Evolutionary conservation across 768 basidiomycete genomes (phyloP).

Genomic region (Pholiota conissans): DNA sequence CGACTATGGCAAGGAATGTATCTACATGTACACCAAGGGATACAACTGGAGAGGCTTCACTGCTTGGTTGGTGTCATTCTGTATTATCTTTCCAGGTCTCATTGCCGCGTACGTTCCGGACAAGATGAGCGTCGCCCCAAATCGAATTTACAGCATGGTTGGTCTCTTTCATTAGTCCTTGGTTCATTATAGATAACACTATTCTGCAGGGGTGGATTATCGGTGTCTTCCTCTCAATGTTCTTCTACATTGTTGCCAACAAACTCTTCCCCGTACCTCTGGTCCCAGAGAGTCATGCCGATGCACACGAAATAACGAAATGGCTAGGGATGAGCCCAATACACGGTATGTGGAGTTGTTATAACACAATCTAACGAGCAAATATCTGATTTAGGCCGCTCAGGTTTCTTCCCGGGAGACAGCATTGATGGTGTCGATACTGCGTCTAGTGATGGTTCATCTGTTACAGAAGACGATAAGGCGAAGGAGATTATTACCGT

Average conservation of each 20-base stretch:
- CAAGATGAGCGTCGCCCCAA: constrained; percentile 8
- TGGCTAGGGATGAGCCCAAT: constrained; percentile 15
- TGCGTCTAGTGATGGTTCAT: neutral
- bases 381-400: neutral
- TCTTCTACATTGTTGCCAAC: constrained; percentile 8
- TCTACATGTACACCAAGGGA: constrained; percentile 14
- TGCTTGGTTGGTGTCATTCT: constrained; percentile 12
- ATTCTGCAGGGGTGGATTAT: constrained; percentile 15
- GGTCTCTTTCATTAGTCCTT: neutral
- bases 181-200: neutral
- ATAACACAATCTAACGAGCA: no score
- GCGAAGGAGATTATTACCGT: neutral
- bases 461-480: neutral
- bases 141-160: constrained; percentile 15
- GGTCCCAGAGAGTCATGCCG: constrained; percentile 4
- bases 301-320: constrained; percentile 6
- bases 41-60: constrained; percentile 17
- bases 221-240: constrained; percentile 8
- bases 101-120: constrained; percentile 12
- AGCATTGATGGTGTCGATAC: neutral
- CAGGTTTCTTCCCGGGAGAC: constrained; percentile 14
- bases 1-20: constrained; percentile 1
- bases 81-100: constrained; percentile 16
- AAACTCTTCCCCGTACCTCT: constrained; percentile 8
- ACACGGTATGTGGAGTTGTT: neutral